Evolutionary conservation across 2,329 filamentous ascomycete species (phyloP), one percentile per base, ranked within the genome.

Genomic region (Cercospora berteroae): DNA sequence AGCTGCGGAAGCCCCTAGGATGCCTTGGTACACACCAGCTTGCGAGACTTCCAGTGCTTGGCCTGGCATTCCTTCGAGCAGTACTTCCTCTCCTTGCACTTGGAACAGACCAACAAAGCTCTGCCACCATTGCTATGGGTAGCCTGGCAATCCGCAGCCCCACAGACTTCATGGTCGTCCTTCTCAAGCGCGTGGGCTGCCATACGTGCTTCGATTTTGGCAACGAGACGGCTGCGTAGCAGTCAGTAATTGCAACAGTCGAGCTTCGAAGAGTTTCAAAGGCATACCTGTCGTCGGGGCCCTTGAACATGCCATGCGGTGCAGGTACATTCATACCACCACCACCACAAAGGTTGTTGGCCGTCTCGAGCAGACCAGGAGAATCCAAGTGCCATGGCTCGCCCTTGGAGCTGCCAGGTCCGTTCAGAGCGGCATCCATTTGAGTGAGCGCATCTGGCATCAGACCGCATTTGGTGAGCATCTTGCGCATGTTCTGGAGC

Each of bases 11-110:
- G 7, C 20, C 33, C 44, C 13, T 13, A 29, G 10, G 16, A 5
- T 13, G 39, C 60, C 42, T 56, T 63, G 59, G 13, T 1, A 39
- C 59, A 61, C 0, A 61, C 60, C 27, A 1, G 48, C 48, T 63
- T 63, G 29, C 56, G 44, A n/a, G 18, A 33, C 16, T 56, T 55
- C 60, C 44, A 56, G 44, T 63, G 42, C 25, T 20, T 36, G 1
- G 16, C 4, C 27, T 63, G 48, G n/a, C 60, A 63, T 1, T 25
- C 29, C 60, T 57, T 63, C 12, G 48, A 36, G 42, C 48, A 88
- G 63, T 88, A 88, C 25, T 52, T 57, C 5, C 67, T 62, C 68
- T 74, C 80, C 12, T 42, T 39, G 60, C 70, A 71, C 1, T 42
- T 60, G 13, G 42, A 56, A 33, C 68, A 71, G 25, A 63, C 2